Evolutionary conservation across 2,329 filamentous ascomycete species (phyloP), one percentile per base, ranked within the genome.

Genomic region (Cladosporium sp.): DNA sequence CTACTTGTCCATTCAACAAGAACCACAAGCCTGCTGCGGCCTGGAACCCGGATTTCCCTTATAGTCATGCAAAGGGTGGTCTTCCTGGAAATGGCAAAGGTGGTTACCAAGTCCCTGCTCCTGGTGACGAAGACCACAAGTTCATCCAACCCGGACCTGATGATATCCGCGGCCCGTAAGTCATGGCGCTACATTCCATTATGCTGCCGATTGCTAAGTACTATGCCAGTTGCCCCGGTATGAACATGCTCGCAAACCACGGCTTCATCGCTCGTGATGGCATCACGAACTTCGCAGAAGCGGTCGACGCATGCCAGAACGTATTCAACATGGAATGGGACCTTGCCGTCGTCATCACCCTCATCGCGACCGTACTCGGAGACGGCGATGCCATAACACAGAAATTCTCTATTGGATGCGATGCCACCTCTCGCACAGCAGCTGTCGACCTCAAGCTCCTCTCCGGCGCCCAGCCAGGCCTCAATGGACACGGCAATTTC

Each of bases 401-500:
- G 28, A 74, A 73, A 60, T 67, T 76, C 12, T 74, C 72, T 45
- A 73, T 76, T 37, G 73, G 73, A 17, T 76, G 74, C 45, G 73
- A 76, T 59, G 73, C 74, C 28, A 75, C 74, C 3, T 68, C 63
- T 12, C 69, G 73, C 14, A 76, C 74, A 25, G 54, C 54, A 9
- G 42, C 42, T n/a, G 22, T 56, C 34, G 19, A 36, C 3, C 54
- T 56, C 34, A 22, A 36, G 28, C 42, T 56, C 30, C 34, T 56
- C 9, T 22, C 42, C 5, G 54, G 54, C 14, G 70, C 73, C 6
- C 50, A 59, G 51, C 55, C 65, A 3, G 74, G 74, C 39, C 65
- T 76, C 15, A 69, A 75, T 40, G 73, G 69, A 19, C 74, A 76
- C 65, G 74, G 75, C 59, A 76, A 75, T 61, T 75, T 75, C 54